A percentile compares a stretch with the other conserved stretches of the same genome.
Evolutionary conservation across 1,139 yeast species (phyloP).

Genomic region (Taphrina deformans): DNA sequence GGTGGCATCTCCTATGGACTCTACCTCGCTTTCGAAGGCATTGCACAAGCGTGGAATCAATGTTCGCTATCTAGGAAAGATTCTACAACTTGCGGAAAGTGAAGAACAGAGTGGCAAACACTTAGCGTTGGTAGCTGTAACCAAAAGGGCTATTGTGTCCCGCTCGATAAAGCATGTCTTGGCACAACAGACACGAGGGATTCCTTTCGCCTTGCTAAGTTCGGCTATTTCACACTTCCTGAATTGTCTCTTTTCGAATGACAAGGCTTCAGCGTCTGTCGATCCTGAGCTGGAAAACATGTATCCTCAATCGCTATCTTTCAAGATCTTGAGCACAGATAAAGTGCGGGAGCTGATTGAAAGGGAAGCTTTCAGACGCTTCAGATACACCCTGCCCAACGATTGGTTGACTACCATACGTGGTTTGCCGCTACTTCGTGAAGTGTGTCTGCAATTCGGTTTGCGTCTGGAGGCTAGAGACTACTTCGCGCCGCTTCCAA

Average conservation of each 20-base stretch:
- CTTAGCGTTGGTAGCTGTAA: conserved; percentile 50
- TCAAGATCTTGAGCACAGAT: conserved; percentile 52
- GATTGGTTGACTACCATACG: conserved; percentile 52
- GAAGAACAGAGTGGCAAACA: conserved; percentile 44
- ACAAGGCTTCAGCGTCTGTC: conserved; percentile 50
- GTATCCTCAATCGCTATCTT: conserved; percentile 44
- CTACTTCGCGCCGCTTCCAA: conserved; percentile 48
- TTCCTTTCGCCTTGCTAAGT: conserved; percentile 62
- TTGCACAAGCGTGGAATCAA: conserved; percentile 85
- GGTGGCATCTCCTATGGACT: conserved; percentile 73
- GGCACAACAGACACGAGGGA: conserved; percentile 51
- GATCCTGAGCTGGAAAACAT: conserved; percentile 46
- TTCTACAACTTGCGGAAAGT: conserved; percentile 42
- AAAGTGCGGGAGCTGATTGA: conserved; percentile 52
- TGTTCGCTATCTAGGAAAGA: conserved; percentile 75
- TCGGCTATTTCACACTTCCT: conserved; percentile 67
- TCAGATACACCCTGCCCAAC: conserved; percentile 58
- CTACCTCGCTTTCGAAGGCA: conserved; percentile 64
- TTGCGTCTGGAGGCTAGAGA: conserved; percentile 73
- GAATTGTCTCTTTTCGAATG: conserved; percentile 66
- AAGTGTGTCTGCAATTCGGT: conserved; percentile 75
- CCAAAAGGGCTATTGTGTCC: conserved; percentile 70
- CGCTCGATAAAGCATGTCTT: conserved; percentile 78
- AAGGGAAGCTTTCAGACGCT: conserved; percentile 55
- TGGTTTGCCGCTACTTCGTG: conserved; percentile 61